phyloP scores from a whole-genome alignment of 192 early-diverging fungal species.

The Neocallimastix lanati region DNA sequence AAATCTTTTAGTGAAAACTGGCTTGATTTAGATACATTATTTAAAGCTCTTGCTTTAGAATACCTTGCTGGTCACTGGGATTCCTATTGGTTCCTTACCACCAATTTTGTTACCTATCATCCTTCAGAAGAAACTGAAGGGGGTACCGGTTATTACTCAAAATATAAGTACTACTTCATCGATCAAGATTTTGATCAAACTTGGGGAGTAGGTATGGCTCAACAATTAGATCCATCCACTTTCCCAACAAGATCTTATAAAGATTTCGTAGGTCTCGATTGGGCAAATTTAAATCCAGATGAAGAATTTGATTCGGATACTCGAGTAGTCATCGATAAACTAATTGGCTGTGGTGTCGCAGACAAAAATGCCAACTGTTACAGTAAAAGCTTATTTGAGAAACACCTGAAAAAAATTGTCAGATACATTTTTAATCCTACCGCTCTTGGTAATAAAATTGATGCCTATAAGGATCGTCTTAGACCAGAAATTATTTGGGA shows the following conservation, averaged over 20 bases:
- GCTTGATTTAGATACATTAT: neutral
- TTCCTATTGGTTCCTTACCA: neutral
- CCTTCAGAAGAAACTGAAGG: neutral
- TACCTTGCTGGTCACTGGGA: neutral
- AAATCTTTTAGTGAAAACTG: neutral
- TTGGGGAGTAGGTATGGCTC: neutral
- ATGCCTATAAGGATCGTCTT: neutral
- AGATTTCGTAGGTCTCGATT: neutral
- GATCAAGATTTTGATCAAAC: neutral
- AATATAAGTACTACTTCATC: neutral
- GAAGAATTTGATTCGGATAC: neutral
- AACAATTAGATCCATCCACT: neutral
- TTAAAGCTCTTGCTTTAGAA: neutral
- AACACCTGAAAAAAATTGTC: neutral
- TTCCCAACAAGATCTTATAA: neutral
- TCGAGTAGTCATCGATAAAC: neutral
- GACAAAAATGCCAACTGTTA: neutral
- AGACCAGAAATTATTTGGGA: neutral
- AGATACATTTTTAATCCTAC: neutral
- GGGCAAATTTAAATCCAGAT: neutral
- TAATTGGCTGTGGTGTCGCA: neutral
- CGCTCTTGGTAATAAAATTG: neutral
- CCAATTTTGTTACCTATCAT: neutral
- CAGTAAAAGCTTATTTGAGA: neutral
- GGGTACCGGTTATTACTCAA: neutral